phyloP scores from a whole-genome alignment of 2,329 filamentous ascomycete species.

The Aureobasidium sp. region DNA sequence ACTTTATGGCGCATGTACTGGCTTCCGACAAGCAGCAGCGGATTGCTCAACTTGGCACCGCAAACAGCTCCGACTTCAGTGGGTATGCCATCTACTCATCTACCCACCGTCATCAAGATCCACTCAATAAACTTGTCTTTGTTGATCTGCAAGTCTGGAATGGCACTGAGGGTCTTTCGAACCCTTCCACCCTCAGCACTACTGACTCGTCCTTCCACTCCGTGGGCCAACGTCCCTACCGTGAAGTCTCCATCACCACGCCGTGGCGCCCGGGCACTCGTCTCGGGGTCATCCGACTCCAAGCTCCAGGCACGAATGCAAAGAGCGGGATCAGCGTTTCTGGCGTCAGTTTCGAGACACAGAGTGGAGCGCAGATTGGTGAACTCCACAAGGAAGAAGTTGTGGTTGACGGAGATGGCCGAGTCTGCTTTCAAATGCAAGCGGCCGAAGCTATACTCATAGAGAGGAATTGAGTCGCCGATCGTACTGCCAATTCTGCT shows the following conservation, averaged over 20 bases:
- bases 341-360: slow-evolving; percentile 3
- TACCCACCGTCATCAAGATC: not conserved
- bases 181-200: not conserved
- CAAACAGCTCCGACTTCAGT: slow-evolving; percentile 1
- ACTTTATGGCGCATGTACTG: slow-evolving; percentile 12
- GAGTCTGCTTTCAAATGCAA: not conserved
- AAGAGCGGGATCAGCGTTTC: slow-evolving; percentile 8
- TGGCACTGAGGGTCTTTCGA: not conserved
- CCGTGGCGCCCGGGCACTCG: not conserved
- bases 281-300: not conserved
- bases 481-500: not conserved
- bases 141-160: slow-evolving; percentile 9
- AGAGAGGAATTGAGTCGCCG: not conserved
- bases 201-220: slow-evolving; percentile 10
- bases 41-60: not conserved
- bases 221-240: slow-evolving; percentile 9
- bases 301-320: slow-evolving; percentile 6
- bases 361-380: slow-evolving; percentile 2
- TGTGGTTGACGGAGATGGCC: not conserved
- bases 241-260: not conserved
- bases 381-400: not conserved
- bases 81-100: not conserved
- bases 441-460: slow-evolving; percentile 11
- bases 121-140: slow-evolving; percentile 1
- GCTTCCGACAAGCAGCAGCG: slow-evolving; percentile 1